Conservation (phyloP, 2,329 filamentous ascomycete genomes). For the Monosporascus sp. region DNA sequence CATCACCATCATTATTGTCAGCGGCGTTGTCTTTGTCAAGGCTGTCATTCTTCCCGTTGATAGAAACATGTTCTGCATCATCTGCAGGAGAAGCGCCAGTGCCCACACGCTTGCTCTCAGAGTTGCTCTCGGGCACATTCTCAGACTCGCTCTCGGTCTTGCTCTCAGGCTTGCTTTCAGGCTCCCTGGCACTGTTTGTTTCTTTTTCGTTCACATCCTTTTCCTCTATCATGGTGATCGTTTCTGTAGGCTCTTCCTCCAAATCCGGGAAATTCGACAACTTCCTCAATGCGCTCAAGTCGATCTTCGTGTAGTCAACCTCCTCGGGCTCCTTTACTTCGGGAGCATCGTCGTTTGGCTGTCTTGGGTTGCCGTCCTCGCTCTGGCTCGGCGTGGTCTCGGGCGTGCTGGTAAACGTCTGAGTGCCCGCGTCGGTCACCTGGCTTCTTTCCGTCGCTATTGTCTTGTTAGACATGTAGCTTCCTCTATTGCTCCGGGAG, state of each 20-base stretch:
- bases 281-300: slow-evolving; percentile 44
- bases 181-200: slow-evolving; percentile 1
- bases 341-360: slow-evolving; percentile 36
- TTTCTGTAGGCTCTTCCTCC: slow-evolving; percentile 22
- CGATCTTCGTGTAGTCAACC: slow-evolving; percentile 56
- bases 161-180: slow-evolving; percentile 1
- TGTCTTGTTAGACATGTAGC: slow-evolving; percentile 68
- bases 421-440: slow-evolving; percentile 65
- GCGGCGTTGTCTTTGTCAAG: slow-evolving; percentile 17
- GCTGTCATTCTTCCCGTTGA: slow-evolving; percentile 3
- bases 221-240: slow-evolving; percentile 10
- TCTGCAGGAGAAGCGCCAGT: neutral
- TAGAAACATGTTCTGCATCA: neutral
- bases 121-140: neutral
- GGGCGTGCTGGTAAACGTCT: slow-evolving; percentile 52
- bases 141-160: slow-evolving; percentile 1
- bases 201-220: slow-evolving; percentile 1
- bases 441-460: slow-evolving; percentile 56
- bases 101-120: slow-evolving; percentile 1
- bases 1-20: slow-evolving; percentile 40
- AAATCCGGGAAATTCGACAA: slow-evolving; percentile 38
- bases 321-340: slow-evolving; percentile 41
- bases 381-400: slow-evolving; percentile 53
- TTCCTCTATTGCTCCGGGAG: slow-evolving; percentile 62
- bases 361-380: slow-evolving; percentile 43